Conservation (phyloP, 805 yeast genomes). For the Spathaspora boniae region DNA sequence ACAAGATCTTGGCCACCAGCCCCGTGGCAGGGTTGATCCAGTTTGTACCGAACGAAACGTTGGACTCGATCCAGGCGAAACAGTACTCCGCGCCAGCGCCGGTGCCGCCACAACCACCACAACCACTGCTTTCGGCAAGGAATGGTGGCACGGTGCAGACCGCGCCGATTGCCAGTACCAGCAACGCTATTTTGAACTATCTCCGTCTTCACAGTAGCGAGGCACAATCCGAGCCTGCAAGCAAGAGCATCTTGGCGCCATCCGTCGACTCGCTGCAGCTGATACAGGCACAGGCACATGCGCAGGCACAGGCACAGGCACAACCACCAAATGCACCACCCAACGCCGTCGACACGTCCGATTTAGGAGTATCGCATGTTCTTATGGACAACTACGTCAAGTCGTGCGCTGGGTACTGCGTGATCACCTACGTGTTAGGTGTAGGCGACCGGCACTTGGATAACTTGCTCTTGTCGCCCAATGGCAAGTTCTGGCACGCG, state of each 20-base stretch:
- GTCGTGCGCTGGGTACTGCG: slow-evolving; percentile 97
- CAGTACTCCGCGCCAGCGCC: slow-evolving; percentile 17
- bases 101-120: too few species aligned
- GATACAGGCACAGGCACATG: slow-evolving; percentile 6
- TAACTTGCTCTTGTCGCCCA: slow-evolving; percentile 71
- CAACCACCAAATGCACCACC: too few species aligned
- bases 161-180: slow-evolving; percentile 4
- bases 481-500: slow-evolving; percentile 93
- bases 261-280: slow-evolving; percentile 10
- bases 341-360: slow-evolving; percentile 34
- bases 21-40: slow-evolving; percentile 90
- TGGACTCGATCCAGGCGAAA: slow-evolving; percentile 66
- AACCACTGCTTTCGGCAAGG: too few species aligned
- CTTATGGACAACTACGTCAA: slow-evolving; percentile 93
- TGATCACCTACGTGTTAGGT: slow-evolving; percentile 87
- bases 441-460: slow-evolving; percentile 98
- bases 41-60: slow-evolving; percentile 88
- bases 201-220: slow-evolving; percentile 53
- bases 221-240: slow-evolving; percentile 24
- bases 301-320: too few species aligned
- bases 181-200: slow-evolving; percentile 74
- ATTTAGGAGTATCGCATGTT: slow-evolving; percentile 50
- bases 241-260: slow-evolving; percentile 18
- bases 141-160: slow-evolving; percentile 7
- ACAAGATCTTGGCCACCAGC: slow-evolving; percentile 85